Evolutionary conservation across 441 rosid species (phyloP).

Genomic region (Theobroma grandiflorum): DNA sequence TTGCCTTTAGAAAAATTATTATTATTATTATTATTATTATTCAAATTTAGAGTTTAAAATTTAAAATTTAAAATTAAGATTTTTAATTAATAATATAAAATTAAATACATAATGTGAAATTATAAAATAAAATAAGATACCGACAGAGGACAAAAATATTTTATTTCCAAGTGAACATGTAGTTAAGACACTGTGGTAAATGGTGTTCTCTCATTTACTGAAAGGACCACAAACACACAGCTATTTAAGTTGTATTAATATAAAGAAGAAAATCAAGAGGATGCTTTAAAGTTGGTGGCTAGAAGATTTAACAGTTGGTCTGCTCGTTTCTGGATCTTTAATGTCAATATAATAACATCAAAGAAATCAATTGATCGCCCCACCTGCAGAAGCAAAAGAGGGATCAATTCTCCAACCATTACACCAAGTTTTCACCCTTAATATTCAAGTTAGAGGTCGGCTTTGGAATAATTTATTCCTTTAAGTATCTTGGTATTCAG

Average conservation of each 20-base stretch:
- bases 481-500: slow-evolving; percentile 9
- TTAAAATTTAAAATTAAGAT: no score
- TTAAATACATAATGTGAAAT: no score
- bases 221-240: not conserved
- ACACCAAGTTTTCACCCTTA: not conserved
- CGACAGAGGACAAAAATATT: no score
- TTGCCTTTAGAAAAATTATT: no score
- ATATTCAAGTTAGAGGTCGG: not conserved
- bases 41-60: no score
- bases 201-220: not conserved
- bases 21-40: no score
- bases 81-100: no score
- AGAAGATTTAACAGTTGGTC: not conserved
- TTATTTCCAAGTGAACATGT: no score
- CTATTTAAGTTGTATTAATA: not conserved
- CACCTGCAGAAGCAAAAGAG: slow-evolving; percentile 1
- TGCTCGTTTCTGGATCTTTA: not conserved
- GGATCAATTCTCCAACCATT: not conserved
- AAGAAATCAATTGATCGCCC: not conserved
- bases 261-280: not conserved
- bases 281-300: not conserved
- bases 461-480: slow-evolving; percentile 5
- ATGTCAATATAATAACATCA: not conserved
- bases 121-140: no score
- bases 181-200: not conserved